Evolutionary conservation across 305 asterid species (phyloP).

Genomic region (Fraxinus baroniana): DNA sequence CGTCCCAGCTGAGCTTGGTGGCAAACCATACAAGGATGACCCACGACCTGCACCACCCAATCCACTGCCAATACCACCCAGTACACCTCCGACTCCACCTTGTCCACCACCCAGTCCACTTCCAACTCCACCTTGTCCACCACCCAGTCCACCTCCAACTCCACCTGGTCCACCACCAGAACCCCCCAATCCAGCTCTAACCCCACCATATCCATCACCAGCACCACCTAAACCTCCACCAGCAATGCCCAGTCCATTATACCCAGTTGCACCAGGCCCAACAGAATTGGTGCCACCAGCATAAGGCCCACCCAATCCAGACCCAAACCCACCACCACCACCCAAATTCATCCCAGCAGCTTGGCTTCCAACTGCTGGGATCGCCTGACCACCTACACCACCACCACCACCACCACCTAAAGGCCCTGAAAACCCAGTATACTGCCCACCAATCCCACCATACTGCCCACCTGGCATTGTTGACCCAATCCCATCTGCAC

Average conservation of each 20-base stretch:
- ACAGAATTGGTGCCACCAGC: conserved; percentile 52
- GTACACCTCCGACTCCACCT: conserved; percentile 37
- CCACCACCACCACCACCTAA: conserved; percentile 35
- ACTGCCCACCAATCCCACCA: conserved; percentile 48
- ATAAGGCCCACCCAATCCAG: conserved; percentile 54
- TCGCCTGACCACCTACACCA: conserved; percentile 50
- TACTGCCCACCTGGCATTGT: conserved; percentile 37
- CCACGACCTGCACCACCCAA: conserved; percentile 49
- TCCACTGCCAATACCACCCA: conserved; percentile 35
- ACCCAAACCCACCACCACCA: conserved; percentile 45
- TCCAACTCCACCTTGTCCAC: conserved; percentile 33
- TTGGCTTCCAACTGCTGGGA: conserved; percentile 47
- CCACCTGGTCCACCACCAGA: conserved; percentile 31
- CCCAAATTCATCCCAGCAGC: conserved; percentile 44
- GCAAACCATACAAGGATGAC: conserved; percentile 56
- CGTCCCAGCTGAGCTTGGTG: conserved; percentile 55
- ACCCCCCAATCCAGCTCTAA: conserved; percentile 20
- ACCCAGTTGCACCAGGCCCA: conserved; percentile 51
- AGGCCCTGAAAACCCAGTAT: conserved; percentile 51
- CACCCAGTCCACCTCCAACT: conserved; percentile 38
- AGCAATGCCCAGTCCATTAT: conserved; percentile 38
- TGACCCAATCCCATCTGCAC: conserved; percentile 45
- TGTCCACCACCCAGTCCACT: conserved; percentile 33
- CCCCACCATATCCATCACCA: conserved; percentile 37
- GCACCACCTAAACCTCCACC: conserved; percentile 18